Evolutionary conservation across 257 asterid genomes (phyloP), one percentile per base, ranked within the genome.

Genomic region (Primulina huaijiensis): DNA sequence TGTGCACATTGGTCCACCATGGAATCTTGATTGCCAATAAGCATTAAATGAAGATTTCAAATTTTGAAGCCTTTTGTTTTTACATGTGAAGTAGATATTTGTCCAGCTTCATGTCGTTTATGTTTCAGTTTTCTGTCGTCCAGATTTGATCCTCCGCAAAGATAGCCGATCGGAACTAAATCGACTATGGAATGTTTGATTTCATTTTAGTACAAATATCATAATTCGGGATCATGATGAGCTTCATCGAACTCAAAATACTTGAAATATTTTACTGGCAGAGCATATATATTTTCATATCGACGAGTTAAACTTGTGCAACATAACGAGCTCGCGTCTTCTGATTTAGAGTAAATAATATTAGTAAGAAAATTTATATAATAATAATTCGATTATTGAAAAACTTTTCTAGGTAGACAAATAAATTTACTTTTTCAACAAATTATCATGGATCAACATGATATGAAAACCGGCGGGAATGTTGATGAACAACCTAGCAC

Each of bases 21-120:
- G 66, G 78, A 64, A 73, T 77, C 78, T 72, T 77, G 60, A 72
- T 68, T 58, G 20, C 56, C 20, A 46, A 16, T 14, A 9, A 43
- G 53, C 46, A 9, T 38, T 43, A 11, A 11, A 43, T 43, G 53
- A 46, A 14, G 20, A 46, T 46, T 46, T 46, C 56, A 46, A 46
- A 46, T 46, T 46, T 16, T 4, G 20, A 16, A 46, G 19, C 7
- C 56, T 43, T 35, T 35, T 43, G 53, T 43, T 12, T 43, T 43
- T 23, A 23, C 25, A 23, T 23, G 25, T 23, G 25, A 23, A 12
- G 6, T 38, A 43, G 2, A 43, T 35, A 9, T 38, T 38, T 38
- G 46, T 38, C 2, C 1, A 35, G 46, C 14, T 16, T 9, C 46
- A 38, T 9, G 9, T 43, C 17, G 53, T 43, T 43, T 43, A 43